These are phyloP conservation scores for Pichia kluyveri DNA, from an alignment of 805 yeast genomes.

Conservation along the genomic window DNA sequence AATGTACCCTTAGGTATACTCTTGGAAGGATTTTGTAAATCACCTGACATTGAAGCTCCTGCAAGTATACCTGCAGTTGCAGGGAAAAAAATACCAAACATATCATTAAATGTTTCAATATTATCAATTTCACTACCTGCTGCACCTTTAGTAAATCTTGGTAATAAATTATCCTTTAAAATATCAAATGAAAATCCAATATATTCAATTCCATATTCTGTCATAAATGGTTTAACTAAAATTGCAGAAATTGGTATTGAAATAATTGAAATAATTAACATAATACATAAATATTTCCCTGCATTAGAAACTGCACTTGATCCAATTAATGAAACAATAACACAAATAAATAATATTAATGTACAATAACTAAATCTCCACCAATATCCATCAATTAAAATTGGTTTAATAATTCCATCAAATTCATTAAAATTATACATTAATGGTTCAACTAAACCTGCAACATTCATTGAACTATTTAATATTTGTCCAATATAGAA, in stretches of 20 bases:
- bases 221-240: slow-evolving; percentile 53
- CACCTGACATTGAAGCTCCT: slow-evolving; percentile 99
- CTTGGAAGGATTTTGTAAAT: slow-evolving; percentile 72
- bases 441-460: slow-evolving; percentile 90
- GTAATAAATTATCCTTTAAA: slow-evolving; percentile 56
- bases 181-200: slow-evolving; percentile 71
- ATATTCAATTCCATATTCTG: slow-evolving; percentile 42
- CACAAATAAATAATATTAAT: slow-evolving; percentile 56
- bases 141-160: slow-evolving; percentile 80
- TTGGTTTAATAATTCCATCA: slow-evolving; percentile 43
- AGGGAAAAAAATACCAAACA: slow-evolving; percentile 95
- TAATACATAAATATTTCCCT: slow-evolving; percentile 62
- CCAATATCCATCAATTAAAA: slow-evolving; percentile 60
- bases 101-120: slow-evolving; percentile 69
- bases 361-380: slow-evolving; percentile 69
- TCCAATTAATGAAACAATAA: slow-evolving; percentile 72
- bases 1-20: slow-evolving; percentile 93
- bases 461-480: slow-evolving; percentile 87
- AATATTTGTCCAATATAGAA: slow-evolving; percentile 92
- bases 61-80: slow-evolving; percentile 98
- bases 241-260: slow-evolving; percentile 77
- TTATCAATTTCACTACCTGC: slow-evolving; percentile 68
- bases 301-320: slow-evolving; percentile 74
- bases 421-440: slow-evolving; percentile 63
- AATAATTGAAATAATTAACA: slow-evolving; percentile 61